Conservation (phyloP, 805 yeast genomes). For the Myxozyma kluyveri region DNA sequence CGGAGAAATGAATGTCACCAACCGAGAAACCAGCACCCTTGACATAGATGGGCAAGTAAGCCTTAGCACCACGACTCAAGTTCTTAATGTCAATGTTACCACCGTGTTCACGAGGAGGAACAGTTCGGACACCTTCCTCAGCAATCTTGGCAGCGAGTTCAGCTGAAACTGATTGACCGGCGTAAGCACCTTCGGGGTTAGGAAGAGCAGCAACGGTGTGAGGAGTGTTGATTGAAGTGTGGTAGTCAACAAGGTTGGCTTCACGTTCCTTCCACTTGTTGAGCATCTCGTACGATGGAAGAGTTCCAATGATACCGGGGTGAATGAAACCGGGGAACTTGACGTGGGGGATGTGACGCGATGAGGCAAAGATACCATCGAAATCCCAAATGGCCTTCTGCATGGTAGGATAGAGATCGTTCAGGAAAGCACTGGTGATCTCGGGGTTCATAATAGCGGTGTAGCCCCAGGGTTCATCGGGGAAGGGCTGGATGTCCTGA, state of each 20-base stretch:
- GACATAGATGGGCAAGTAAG: slow-evolving; percentile 49
- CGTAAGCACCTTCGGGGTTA: slow-evolving; percentile 41
- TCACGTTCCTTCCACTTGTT: slow-evolving; percentile 49
- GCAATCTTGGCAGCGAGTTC: slow-evolving; percentile 39
- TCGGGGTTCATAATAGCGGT: slow-evolving; percentile 50
- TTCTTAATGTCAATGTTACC: slow-evolving; percentile 56
- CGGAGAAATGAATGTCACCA: slow-evolving; percentile 53
- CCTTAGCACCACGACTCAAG: slow-evolving; percentile 49
- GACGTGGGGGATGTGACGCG: slow-evolving; percentile 51
- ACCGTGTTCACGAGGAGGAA: slow-evolving; percentile 49
- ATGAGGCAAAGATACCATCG: slow-evolving; percentile 50
- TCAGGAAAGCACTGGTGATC: slow-evolving; percentile 52
- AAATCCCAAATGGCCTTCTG: slow-evolving; percentile 55
- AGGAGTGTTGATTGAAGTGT: slow-evolving; percentile 30
- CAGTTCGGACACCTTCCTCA: slow-evolving; percentile 50
- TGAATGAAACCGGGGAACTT: slow-evolving; percentile 51
- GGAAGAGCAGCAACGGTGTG: slow-evolving; percentile 45
- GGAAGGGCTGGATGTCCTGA: slow-evolving; percentile 53
- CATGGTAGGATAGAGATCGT: slow-evolving; percentile 49
- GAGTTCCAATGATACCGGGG: slow-evolving; percentile 53
- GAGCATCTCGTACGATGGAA: slow-evolving; percentile 46
- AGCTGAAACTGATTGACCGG: slow-evolving; percentile 41
- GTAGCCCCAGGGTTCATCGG: slow-evolving; percentile 55
- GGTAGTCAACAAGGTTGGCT: slow-evolving; percentile 37
- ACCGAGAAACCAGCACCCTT: slow-evolving; percentile 49